Evolutionary conservation across 768 basidiomycete species (phyloP), one percentile per base, ranked within the genome.

Genomic region (Xanthoconium purpureum): DNA sequence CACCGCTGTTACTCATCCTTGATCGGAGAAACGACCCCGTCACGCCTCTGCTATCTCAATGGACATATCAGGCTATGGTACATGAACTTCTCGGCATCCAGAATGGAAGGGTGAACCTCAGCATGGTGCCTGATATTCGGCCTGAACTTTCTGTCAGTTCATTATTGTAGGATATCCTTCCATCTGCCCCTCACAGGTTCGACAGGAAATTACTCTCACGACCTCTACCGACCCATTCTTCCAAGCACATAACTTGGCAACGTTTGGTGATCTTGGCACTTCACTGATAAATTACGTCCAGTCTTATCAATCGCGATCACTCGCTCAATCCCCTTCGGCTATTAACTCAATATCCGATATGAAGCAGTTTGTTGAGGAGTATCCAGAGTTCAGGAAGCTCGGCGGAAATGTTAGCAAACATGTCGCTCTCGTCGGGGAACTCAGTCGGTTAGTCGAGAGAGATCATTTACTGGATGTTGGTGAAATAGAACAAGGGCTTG

Each of bases 41-140:
- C 6, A 98, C 97, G 0, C 97, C 97, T 5, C 75, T 98, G 37
- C 79, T 98, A 32, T 93, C 93, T 3, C 97, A 98, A 72, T 98
- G 97, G 97, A 98, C 97, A 28, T 98, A 98, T 74, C 96, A 98
- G 70, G 97, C 96, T 2, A 98, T 98, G 95, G 97, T 98, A 0
- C 97, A 99, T 66, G 97, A 98, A 69, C 77, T 97, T 14, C 74
- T 98, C 8, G 89, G 91, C 3, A 97, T 99, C 45, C 87, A 90
- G 58, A 98, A 98, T 67, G 96, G 96, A 18, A 82, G 97, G 55
- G 94, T 98, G 5, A 86, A 92, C 66, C 73, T 96, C 44, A 84
- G 82, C 58, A 75, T 83, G 57, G 92, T 95, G 36, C 93, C 93
- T 14, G 94, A 92, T 62, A 88, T 94, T 43, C 75, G 81, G 47